Conservation (phyloP, 23 red algal genomes). For the Gracilariopsis chorda region DNA sequence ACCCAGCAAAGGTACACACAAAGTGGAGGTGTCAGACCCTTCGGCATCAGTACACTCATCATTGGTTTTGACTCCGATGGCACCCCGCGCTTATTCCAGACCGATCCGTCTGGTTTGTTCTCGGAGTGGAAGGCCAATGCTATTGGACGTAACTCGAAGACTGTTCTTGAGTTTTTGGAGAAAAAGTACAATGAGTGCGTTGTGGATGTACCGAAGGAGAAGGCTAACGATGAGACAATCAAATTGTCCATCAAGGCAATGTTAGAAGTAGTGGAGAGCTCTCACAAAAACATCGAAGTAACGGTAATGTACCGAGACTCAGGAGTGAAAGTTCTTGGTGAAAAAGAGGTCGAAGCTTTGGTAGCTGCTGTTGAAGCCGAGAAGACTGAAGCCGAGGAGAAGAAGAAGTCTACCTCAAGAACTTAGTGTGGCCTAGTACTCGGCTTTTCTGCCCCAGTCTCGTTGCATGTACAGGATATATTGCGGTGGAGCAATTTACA, state of each 20-base stretch:
- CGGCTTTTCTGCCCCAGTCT: too few species aligned
- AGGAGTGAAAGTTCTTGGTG: conserved; percentile 63
- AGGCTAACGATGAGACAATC: conserved; percentile 66
- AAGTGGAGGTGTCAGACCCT: conserved; percentile 95
- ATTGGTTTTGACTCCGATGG: conserved; percentile 98
- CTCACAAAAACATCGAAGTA: conserved; percentile 95
- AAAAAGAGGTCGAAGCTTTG: conserved; percentile 65
- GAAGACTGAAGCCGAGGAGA: conserved; percentile 87
- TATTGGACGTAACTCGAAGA: conserved; percentile 95
- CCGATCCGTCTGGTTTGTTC: conserved; percentile 94
- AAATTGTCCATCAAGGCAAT: conserved; percentile 90
- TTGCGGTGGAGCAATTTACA: too few species aligned
- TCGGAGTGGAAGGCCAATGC: conserved; percentile 98
- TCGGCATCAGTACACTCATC: conserved; percentile 92
- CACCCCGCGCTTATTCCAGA: conserved; percentile 90
- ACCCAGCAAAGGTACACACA: conserved; percentile 98
- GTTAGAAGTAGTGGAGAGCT: conserved; percentile 95
- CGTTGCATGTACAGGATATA: too few species aligned
- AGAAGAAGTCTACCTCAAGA: conserved; percentile 54
- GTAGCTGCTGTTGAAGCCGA: conserved; percentile 87
- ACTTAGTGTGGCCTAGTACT: too few species aligned
- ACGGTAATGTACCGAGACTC: conserved; percentile 69
- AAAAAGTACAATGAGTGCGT: conserved; percentile 87
- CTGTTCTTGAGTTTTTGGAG: conserved; percentile 95
- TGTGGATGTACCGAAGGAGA: conserved; percentile 41